Conservation (phyloP, 768 basidiomycete genomes). For the Leccinum arenicola region DNA sequence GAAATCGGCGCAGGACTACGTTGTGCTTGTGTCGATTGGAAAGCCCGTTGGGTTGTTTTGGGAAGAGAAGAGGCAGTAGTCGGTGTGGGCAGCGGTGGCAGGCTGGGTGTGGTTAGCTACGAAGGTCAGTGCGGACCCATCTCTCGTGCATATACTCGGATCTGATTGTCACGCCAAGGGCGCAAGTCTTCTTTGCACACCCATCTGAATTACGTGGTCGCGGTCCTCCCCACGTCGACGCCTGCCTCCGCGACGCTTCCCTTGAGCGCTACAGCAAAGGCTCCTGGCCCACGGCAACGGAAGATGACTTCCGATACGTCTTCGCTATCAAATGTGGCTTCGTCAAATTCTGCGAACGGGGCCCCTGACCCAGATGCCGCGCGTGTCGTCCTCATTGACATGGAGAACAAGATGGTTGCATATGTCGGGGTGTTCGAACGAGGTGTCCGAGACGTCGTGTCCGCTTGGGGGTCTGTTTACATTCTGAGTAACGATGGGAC, state of each 20-base stretch:
- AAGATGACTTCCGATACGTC: slow-evolving; percentile 19
- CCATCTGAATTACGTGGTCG: slow-evolving; percentile 82
- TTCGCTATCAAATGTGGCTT: background rate
- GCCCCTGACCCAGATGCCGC: slow-evolving; percentile 56
- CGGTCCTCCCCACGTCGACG: slow-evolving; percentile 82
- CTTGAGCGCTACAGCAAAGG: slow-evolving; percentile 56
- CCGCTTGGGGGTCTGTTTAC: slow-evolving; percentile 78
- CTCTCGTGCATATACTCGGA: background rate
- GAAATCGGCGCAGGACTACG: slow-evolving; percentile 84
- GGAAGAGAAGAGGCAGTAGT: slow-evolving; percentile 93
- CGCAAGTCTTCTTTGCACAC: slow-evolving; percentile 72
- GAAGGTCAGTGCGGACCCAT: slow-evolving; percentile 59
- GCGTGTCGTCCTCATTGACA: slow-evolving; percentile 84
- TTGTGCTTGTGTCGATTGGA: slow-evolving; percentile 80
- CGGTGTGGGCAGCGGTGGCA: slow-evolving; percentile 74
- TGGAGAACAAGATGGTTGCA: slow-evolving; percentile 87
- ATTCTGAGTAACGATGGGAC: slow-evolving; percentile 76
- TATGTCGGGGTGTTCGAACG: slow-evolving; percentile 79
- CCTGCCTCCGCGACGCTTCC: slow-evolving; percentile 52
- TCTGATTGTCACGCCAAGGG: slow-evolving; percentile 10
- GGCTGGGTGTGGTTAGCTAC: slow-evolving; percentile 85
- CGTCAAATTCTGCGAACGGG: slow-evolving; percentile 40
- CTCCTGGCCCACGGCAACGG: slow-evolving; percentile 18
- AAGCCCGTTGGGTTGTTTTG: slow-evolving; percentile 70
- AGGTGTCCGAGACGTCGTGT: slow-evolving; percentile 81